Percentiles rank a stretch among this genome's conserved stretches.
Evolutionary conservation across 352 stramenopile genomes (phyloP).

Genomic region (Lagenidium giganteum): DNA sequence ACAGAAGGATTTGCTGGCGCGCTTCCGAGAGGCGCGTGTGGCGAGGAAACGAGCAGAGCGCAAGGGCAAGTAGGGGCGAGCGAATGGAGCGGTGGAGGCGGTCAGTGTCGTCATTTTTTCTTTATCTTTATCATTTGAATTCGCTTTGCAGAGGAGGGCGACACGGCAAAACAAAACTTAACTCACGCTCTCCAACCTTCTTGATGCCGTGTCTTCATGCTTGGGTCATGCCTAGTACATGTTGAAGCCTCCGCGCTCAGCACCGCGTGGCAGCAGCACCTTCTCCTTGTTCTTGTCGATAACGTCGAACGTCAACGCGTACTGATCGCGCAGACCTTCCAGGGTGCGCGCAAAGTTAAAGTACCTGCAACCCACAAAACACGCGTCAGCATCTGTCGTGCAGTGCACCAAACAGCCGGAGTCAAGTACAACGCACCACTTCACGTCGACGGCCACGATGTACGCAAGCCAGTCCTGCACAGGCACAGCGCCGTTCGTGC

Average conservation of each 20-base stretch:
- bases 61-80: too few species aligned
- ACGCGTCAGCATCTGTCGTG: neutral
- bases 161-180: too few species aligned
- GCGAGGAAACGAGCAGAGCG: neutral
- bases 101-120: too few species aligned
- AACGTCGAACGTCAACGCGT: slow-evolving; percentile 63
- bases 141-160: too few species aligned
- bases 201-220: neutral
- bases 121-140: too few species aligned
- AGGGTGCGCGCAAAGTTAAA: slow-evolving; percentile 67
- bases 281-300: slow-evolving; percentile 81
- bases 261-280: slow-evolving; percentile 65
- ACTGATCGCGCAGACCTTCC: slow-evolving; percentile 72
- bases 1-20: slow-evolving; percentile 9
- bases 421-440: too few species aligned
- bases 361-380: slow-evolving; percentile 25
- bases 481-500: slow-evolving; percentile 18
- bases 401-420: neutral
- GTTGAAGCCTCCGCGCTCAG: slow-evolving; percentile 62
- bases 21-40: slow-evolving; percentile 12
- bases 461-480: slow-evolving; percentile 57
- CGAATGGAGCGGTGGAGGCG: too few species aligned
- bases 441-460: slow-evolving; percentile 72
- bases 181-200: too few species aligned
- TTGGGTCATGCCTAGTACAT: slow-evolving; percentile 57